Percentiles rank a stretch among this genome's conserved stretches.
Evolutionary conservation across 2,329 filamentous ascomycete species (phyloP).

Genomic region (Trematosphaeria pertusa): DNA sequence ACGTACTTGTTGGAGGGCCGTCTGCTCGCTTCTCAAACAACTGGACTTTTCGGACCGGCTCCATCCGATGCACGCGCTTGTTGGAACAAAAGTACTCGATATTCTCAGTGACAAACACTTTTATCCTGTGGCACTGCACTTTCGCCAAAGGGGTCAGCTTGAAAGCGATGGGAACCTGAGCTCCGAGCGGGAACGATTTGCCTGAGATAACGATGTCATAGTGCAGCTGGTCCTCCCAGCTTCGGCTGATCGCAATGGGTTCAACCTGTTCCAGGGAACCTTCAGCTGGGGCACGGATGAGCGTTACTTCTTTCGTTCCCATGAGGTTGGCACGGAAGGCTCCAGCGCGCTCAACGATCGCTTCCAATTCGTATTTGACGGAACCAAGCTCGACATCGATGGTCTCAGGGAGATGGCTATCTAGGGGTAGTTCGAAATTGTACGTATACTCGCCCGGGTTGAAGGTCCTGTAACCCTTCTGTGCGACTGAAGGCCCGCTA

Average conservation of each 20-base stretch:
- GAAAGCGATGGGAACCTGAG: constrained; percentile 90
- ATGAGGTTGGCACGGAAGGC: constrained; percentile 89
- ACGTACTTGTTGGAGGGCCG: constrained; percentile 74
- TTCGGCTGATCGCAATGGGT: constrained; percentile 89
- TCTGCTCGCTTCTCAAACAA: constrained; percentile 90
- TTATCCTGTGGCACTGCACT: constrained; percentile 90
- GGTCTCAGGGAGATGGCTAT: constrained; percentile 80
- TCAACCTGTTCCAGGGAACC: constrained; percentile 89
- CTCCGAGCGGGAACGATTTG: constrained; percentile 89
- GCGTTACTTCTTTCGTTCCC: constrained; percentile 79
- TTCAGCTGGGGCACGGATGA: constrained; percentile 86
- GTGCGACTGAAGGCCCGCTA: constrained; percentile 64
- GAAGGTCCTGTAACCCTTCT: constrained; percentile 87
- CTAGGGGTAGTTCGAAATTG: constrained; percentile 83
- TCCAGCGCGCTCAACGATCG: constrained; percentile 82
- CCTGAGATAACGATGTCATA: constrained; percentile 97
- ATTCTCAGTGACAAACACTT: constrained; percentile 88
- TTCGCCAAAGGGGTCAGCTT: constrained; percentile 92
- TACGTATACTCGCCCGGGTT: constrained; percentile 76
- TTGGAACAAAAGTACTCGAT: constrained; percentile 90
- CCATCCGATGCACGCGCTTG: constrained; percentile 82
- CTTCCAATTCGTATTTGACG: constrained; percentile 88
- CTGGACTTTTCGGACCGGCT: constrained; percentile 82
- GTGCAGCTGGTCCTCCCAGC: constrained; percentile 94
- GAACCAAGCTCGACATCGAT: constrained; percentile 86